phyloP scores from a whole-genome alignment of 345 rosid species.

The Alliaria petiolata region DNA sequence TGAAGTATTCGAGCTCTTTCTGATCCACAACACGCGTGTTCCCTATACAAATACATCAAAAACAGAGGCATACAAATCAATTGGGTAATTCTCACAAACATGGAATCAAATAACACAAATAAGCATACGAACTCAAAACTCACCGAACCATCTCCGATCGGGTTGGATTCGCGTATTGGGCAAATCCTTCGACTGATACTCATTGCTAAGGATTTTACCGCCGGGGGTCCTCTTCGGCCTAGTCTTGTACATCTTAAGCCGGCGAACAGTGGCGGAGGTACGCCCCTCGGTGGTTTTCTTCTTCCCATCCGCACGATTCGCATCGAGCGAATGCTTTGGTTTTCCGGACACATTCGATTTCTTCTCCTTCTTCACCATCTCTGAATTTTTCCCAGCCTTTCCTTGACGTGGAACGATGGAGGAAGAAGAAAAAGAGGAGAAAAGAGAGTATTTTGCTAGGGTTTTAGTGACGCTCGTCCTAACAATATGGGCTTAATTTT shows the following conservation, averaged over 20 bases:
- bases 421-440: background rate
- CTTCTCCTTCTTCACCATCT: conserved; percentile 59
- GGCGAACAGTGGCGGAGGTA: conserved; percentile 73
- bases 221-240: conserved; percentile 52
- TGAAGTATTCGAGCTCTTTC: conserved; percentile 68
- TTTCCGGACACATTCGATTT: conserved; percentile 72
- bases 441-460: conserved; percentile 31
- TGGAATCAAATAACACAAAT: background rate
- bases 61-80: background rate
- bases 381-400: background rate
- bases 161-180: conserved; percentile 80
- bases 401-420: background rate
- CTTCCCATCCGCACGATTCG: conserved; percentile 59
- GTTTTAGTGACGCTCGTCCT: background rate
- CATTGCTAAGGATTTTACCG: conserved; percentile 64
- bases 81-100: background rate
- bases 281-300: conserved; percentile 40
- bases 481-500: background rate
- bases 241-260: conserved; percentile 80
- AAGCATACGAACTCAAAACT: background rate
- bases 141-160: conserved; percentile 90
- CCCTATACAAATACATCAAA: conserved; percentile 35
- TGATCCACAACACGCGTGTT: conserved; percentile 78
- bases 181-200: conserved; percentile 67
- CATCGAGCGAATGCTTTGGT: conserved; percentile 93